Base-by-base conservation (phyloP, 1,139 yeast genomes). In the Geotrichum bryndzae region DNA sequence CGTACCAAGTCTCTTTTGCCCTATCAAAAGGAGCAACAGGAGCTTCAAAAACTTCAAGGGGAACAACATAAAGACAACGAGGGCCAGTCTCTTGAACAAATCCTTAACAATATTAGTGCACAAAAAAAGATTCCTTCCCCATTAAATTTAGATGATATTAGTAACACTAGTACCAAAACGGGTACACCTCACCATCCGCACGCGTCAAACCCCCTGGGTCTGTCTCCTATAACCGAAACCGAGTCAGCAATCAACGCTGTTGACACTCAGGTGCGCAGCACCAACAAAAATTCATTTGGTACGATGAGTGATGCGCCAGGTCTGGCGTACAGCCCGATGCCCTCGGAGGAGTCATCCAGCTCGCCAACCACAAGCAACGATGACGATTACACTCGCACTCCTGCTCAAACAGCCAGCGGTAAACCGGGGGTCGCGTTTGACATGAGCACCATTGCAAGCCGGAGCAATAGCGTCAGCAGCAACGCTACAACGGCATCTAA, bases 1-100 rank as follows among this genome's bases (percentile, higher is more conserved):
- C 52, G 51, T 15, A 53, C 61, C 11, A 48, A 35, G 8, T 50
- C 61, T 2, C 35, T 54, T 35, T 53, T 53, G 25, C 56, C 57
- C 3, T 53, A 54, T 46, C 61, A 54, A 46, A 35, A 45, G 3
- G 56, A 48, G 2, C 56, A 50, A 15, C 23, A 53, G 22, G 48
- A 41, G 48, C 48, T 15, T 1, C 53, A 22, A 52, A 29, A 11
- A 41, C 53, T 50, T 3, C 53, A 31, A 29, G 35, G 15, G 18
- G 3, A 5, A 2, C 33, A 29, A 29, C 10, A 23, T 5, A 23
- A 41, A 41, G 18, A n/a, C 22, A 7, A 2, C 22, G 10, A n/a
- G 22, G 22, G 18, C n/a, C 48, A 41, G 3, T 45, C 54, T 41
- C 31, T 27, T 15, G 53, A 48, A 18, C 54, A 51, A 46, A 51